Evolutionary conservation across 169 alveolate genomes (phyloP), one percentile per base, ranked within the genome.

Genomic region (Plasmodium cynomolgi): DNA sequence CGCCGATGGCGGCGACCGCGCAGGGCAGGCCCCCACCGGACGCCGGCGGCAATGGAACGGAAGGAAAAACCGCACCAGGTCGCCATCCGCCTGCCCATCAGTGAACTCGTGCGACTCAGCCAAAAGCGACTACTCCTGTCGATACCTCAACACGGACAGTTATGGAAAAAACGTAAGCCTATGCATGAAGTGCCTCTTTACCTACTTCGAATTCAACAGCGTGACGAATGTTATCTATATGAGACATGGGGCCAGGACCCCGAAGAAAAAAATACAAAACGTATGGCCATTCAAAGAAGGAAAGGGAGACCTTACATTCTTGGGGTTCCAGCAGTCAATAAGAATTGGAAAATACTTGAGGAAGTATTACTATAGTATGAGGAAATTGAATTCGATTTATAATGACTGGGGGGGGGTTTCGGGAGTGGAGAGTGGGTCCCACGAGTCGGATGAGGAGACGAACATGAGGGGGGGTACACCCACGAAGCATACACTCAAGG

Each of bases 171-270:
- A 88, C 71, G 54, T 88, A 58, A 79, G 39, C 11, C 80, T 88
- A 9, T 88, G 94, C 37, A 88, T 23, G 33, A 88, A 88, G 73
- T 88, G 94, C 62, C 50, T 88, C 5, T 88, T 88, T 41, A 7
- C 75, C 1, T 80, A 88, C 72, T 88, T 88, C 23, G 83, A 88
- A 23, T 58, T 88, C 50, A 80, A 77, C 8, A 56, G 15, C 73
- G 54, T 88, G 5, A 68, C 91, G 44, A 88, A 88, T 37, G 83
- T 88, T 8, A 77, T 88, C 37, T 88, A 56, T 62, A 88, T 88
- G 94, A 88, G 94, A 68, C 94, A 88, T 80, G 94, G 94, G 0
- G 94, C 94, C 6, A 88, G 94, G 39, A 79, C 94, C 0, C 94
- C 94, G 2, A 88, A 88, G 56, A 88, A 88, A 15, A 88, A 88